A percentile compares a stretch with the other conserved stretches of the same genome.
Conservation (phyloP, 768 basidiomycete species). For the Cystofilobasidium capitatum region DNA sequence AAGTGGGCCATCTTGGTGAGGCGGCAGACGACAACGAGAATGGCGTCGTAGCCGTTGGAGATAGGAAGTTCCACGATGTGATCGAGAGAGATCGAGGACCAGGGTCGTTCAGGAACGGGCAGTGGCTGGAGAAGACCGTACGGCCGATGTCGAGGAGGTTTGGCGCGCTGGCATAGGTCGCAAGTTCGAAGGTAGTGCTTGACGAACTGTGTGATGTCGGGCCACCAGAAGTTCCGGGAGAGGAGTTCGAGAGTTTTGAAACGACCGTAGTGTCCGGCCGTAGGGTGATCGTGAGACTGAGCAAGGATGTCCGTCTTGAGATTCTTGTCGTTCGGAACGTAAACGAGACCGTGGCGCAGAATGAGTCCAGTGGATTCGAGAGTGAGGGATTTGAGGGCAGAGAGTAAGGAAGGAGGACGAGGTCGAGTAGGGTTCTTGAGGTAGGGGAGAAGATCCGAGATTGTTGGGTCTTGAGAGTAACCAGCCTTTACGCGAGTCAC, state of each 20-base stretch:
- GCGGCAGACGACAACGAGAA: constrained; percentile 43
- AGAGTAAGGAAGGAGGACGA: not conserved
- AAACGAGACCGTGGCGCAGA: not conserved
- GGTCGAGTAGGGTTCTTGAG: not conserved
- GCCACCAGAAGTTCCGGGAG: constrained; percentile 1
- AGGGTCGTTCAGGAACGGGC: not conserved
- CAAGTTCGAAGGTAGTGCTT: constrained; percentile 1
- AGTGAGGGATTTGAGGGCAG: not conserved
- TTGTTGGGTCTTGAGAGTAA: not conserved
- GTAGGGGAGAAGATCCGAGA: not conserved
- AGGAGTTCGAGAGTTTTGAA: constrained; percentile 8
- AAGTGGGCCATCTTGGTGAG: constrained; percentile 45
- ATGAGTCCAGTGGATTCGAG: constrained; percentile 6
- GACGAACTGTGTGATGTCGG: not conserved
- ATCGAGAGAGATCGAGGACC: constrained; percentile 10
- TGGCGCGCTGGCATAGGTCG: not conserved
- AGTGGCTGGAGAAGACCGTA: constrained; percentile 11
- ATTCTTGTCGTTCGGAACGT: constrained; percentile 3
- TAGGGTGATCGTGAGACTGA: not conserved
- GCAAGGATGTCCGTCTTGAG: not conserved
- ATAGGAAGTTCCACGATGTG: constrained; percentile 28
- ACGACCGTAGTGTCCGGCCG: constrained; percentile 6
- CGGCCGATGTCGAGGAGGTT: not conserved
- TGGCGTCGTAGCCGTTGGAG: constrained; percentile 39
- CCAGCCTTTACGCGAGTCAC: not conserved